Percentiles rank a stretch among this genome's conserved stretches.
These are phyloP conservation scores for Moniliophthora roreri DNA, from an alignment of 1,284 basidiomycete species.

Conservation along the genomic window DNA sequence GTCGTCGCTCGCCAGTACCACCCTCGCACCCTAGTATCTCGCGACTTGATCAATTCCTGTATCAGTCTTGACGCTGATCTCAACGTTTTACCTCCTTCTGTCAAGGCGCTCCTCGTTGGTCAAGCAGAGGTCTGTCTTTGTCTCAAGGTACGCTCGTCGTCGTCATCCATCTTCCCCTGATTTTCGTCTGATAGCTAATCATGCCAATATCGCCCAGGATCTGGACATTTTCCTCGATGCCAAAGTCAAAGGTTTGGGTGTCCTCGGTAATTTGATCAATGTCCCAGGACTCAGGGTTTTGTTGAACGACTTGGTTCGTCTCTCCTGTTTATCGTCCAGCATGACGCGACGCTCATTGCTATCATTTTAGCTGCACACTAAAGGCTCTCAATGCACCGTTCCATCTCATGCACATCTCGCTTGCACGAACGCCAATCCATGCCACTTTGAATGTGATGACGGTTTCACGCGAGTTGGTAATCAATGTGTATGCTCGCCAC, in stretches of 20 bases:
- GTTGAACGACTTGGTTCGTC: constrained; percentile 24
- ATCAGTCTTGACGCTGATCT: constrained; percentile 28
- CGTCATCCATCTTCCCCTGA: not conserved
- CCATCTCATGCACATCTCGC: constrained; percentile 32
- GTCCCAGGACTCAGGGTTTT: constrained; percentile 20
- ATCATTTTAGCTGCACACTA: constrained; percentile 25
- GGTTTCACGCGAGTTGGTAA: constrained; percentile 1
- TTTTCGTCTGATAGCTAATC: not conserved
- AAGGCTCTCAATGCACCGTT: constrained; percentile 26
- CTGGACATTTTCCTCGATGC: constrained; percentile 36
- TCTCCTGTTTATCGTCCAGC: not conserved
- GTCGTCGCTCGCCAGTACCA: constrained; percentile 28
- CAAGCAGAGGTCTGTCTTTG: constrained; percentile 29
- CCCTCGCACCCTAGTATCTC: constrained; percentile 16
- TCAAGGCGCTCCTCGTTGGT: constrained; percentile 23
- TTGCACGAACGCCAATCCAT: constrained; percentile 33
- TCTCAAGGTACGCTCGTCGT: constrained; percentile 25
- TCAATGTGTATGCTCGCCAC: constrained; percentile 12
- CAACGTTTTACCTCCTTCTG: constrained; percentile 21
- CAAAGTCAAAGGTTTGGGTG: constrained; percentile 25
- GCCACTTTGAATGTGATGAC: constrained; percentile 26
- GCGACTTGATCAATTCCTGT: constrained; percentile 35
- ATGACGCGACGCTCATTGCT: not conserved
- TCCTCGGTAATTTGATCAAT: constrained; percentile 27
- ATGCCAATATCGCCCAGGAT: constrained; percentile 25